These are phyloP conservation scores for Anaeromyces robustus DNA, from an alignment of 192 early-diverging fungal species.

Conservation along the genomic window DNA sequence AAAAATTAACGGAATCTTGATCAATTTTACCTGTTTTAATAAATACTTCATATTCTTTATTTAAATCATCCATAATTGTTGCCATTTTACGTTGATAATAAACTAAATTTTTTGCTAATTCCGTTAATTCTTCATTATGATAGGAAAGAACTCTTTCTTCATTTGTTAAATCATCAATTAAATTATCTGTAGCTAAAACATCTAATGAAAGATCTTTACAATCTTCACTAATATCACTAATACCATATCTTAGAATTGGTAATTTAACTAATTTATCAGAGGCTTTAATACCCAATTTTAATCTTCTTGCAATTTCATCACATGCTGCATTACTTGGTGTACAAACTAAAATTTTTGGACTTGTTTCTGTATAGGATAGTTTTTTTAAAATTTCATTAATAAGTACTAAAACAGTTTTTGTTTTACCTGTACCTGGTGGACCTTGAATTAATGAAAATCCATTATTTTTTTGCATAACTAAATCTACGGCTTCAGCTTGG, in stretches of 20 bases:
- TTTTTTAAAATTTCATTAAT: conserved; percentile 48
- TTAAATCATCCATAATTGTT: conserved; percentile 7
- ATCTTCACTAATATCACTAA: conserved; percentile 51
- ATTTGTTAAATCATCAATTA: conserved; percentile 8
- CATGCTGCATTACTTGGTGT: conserved; percentile 91
- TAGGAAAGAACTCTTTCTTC: background rate
- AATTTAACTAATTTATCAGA: conserved; percentile 38
- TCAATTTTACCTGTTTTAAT: background rate
- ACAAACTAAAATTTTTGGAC: conserved; percentile 51
- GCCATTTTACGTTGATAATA: conserved; percentile 3
- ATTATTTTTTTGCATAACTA: conserved; percentile 38
- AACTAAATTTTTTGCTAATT: background rate
- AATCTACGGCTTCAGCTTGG: conserved; percentile 70
- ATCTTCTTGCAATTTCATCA: conserved; percentile 81
- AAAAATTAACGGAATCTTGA: conserved; percentile 12
- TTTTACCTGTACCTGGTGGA: conserved; percentile 59
- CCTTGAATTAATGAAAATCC: conserved; percentile 88
- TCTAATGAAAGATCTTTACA: conserved; percentile 60
- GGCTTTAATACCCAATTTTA: conserved; percentile 58
- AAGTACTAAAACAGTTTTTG: conserved; percentile 77
- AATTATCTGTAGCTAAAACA: conserved; percentile 33
- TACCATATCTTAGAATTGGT: conserved; percentile 71
- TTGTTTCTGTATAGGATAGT: conserved; percentile 16
- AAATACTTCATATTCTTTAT: conserved; percentile 6
- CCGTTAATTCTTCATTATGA: background rate